phyloP scores from a whole-genome alignment of 2,329 filamentous ascomycete genomes.

The Aspergillus sp. region DNA sequence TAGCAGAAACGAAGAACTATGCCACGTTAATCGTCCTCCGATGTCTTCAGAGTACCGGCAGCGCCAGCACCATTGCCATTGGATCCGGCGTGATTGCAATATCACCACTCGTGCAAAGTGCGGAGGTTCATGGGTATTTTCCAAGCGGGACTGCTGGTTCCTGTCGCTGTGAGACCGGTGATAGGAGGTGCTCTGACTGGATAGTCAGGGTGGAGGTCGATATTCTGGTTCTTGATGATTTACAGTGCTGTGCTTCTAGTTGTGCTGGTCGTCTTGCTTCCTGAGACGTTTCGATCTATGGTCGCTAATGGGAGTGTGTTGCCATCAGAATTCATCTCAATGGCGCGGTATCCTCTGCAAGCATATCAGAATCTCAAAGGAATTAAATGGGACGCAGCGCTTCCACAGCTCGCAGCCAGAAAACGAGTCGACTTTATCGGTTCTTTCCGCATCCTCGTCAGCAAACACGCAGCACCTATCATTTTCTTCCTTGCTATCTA shows the following conservation, averaged over 20 bases:
- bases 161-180: slow-evolving; percentile 22
- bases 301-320: slow-evolving; percentile 26
- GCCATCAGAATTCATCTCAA: slow-evolving; percentile 9
- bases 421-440: too few relatives aligned
- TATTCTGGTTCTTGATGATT: slow-evolving; percentile 28
- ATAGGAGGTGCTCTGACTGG: slow-evolving; percentile 22
- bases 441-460: too few relatives aligned
- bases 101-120: slow-evolving; percentile 24
- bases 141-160: slow-evolving; percentile 17
- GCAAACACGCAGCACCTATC: too few relatives aligned
- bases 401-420: too few relatives aligned
- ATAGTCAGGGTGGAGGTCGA: slow-evolving; percentile 20
- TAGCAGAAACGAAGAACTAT: slow-evolving; percentile 24
- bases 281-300: slow-evolving; percentile 26
- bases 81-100: slow-evolving; percentile 26
- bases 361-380: too few relatives aligned
- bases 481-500: slow-evolving; percentile 28
- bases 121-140: slow-evolving; percentile 25
- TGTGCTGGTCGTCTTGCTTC: slow-evolving; percentile 11
- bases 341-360: too few relatives aligned
- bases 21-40: slow-evolving; percentile 23
- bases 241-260: slow-evolving; percentile 14
- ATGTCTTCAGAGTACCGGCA: slow-evolving; percentile 25
- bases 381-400: too few relatives aligned
- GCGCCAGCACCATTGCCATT: slow-evolving; percentile 21